Evolutionary conservation across 768 basidiomycete genomes (phyloP).

Genomic region (Chalciporus piperatus): DNA sequence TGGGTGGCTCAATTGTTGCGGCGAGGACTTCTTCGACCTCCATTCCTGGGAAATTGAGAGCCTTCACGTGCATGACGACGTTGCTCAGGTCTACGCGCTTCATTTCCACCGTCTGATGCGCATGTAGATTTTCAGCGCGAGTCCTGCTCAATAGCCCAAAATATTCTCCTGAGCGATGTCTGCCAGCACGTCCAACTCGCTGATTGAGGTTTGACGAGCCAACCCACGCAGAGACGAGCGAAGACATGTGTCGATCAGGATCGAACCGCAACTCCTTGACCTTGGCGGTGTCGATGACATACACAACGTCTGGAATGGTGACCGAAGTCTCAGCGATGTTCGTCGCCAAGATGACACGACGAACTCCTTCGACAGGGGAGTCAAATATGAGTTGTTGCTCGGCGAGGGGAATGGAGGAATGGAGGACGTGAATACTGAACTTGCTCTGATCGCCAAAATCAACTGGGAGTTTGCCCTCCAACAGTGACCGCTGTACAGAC

Average conservation of each 20-base stretch:
- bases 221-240: slow-evolving; percentile 88
- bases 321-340: slow-evolving; percentile 96
- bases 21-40: slow-evolving; percentile 83
- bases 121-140: slow-evolving; percentile 58
- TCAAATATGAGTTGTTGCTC: slow-evolving; percentile 92
- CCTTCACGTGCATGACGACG: slow-evolving; percentile 96
- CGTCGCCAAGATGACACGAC: slow-evolving; percentile 88
- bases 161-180: slow-evolving; percentile 89
- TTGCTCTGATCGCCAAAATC: slow-evolving; percentile 57
- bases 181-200: slow-evolving; percentile 87
- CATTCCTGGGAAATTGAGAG: slow-evolving; percentile 84
- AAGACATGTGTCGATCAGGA: slow-evolving; percentile 83
- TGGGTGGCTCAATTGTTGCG: slow-evolving; percentile 87
- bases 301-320: slow-evolving; percentile 93
- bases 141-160: slow-evolving; percentile 73
- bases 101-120: slow-evolving; percentile 94
- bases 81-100: slow-evolving; percentile 85
- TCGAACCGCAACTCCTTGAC: slow-evolving; percentile 90
- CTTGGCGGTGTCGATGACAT: slow-evolving; percentile 86
- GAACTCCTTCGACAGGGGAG: slow-evolving; percentile 70
- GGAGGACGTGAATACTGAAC: slow-evolving; percentile 76
- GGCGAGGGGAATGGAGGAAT: slow-evolving; percentile 83
- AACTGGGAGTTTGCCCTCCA: slow-evolving; percentile 49
- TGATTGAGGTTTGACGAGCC: slow-evolving; percentile 89
- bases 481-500: slow-evolving; percentile 62